Percentiles rank a stretch among this genome's conserved stretches.
phyloP scores from a whole-genome alignment of 2,329 filamentous ascomycete genomes.

The Pseudogymnoascus sp. region DNA sequence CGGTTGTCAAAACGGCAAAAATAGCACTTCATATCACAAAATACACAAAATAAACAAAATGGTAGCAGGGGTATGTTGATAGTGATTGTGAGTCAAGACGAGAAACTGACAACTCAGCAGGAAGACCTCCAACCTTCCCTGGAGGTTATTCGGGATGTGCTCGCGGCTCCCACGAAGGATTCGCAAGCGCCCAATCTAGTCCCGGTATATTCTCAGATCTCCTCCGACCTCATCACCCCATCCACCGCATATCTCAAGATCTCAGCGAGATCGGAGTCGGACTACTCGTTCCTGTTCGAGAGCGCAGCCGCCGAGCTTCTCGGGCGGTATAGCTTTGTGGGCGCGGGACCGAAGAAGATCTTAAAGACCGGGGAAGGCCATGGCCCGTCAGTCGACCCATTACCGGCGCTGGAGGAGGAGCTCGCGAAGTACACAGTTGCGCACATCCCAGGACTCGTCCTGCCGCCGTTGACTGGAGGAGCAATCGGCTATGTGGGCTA shows the following conservation, averaged over 20 bases:
- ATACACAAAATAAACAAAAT: conserved; percentile 5
- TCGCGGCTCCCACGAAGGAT: conserved; percentile 39
- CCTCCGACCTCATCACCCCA: conserved; percentile 87
- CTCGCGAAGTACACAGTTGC: conserved; percentile 72
- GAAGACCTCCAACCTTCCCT: conserved; percentile 50
- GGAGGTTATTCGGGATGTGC: conserved; percentile 48
- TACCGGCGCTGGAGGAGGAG: conserved; percentile 74
- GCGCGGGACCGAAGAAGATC: conserved; percentile 69
- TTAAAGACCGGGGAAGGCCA: conserved; percentile 82
- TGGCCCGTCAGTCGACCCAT: conserved; percentile 74
- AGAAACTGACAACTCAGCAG: conserved; percentile 28
- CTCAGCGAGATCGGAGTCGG: conserved; percentile 62
- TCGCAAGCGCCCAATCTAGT: conserved; percentile 63
- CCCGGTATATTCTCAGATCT: conserved; percentile 74
- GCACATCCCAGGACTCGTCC: conserved; percentile 68
- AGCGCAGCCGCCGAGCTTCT: conserved; percentile 91
- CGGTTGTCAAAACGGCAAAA: neutral
- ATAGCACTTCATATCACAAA: neutral
- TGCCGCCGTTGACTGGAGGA: conserved; percentile 83
- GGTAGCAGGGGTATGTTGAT: neutral
- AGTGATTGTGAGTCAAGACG: neutral
- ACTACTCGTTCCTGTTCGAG: conserved; percentile 90
- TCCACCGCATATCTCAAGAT: conserved; percentile 94
- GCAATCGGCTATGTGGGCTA: conserved; percentile 96
- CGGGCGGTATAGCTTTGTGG: conserved; percentile 91